Conservation (phyloP, 805 yeast species). For the Tetrapisispora taiwanensis region DNA sequence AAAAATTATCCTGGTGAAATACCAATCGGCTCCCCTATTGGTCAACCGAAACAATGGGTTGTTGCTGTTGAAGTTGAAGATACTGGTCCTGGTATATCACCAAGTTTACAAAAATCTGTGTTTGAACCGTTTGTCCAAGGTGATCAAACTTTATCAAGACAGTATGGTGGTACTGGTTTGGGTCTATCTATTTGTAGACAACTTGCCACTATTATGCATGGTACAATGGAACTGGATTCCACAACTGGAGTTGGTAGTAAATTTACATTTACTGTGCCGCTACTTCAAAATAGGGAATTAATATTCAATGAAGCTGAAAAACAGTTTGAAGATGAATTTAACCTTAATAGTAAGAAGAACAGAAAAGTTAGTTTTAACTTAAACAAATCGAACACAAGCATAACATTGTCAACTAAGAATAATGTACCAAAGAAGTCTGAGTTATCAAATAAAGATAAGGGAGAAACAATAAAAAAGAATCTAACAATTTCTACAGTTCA, state of each 20-base stretch:
- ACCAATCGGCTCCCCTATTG: conserved; percentile 17
- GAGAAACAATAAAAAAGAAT: neutral
- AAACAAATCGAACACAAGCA: conserved; percentile 8
- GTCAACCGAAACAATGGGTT: conserved; percentile 29
- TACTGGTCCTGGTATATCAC: conserved; percentile 91
- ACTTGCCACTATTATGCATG: conserved; percentile 83
- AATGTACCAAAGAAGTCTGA: neutral
- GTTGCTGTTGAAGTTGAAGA: conserved; percentile 60
- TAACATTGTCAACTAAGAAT: conserved; percentile 14
- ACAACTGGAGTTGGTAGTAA: conserved; percentile 74
- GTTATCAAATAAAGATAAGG: conserved; percentile 2
- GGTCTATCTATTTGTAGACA: conserved; percentile 87
- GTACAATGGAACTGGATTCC: conserved; percentile 67
- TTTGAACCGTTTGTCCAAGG: conserved; percentile 98
- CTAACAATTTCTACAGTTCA: conserved; percentile 17
- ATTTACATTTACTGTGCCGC: conserved; percentile 70
- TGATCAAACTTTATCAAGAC: conserved; percentile 82
- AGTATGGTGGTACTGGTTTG: conserved; percentile 92
- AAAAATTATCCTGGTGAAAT: conserved; percentile 1
- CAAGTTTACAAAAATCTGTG: conserved; percentile 67
- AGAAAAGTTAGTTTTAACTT: conserved; percentile 35
- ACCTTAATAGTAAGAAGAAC: conserved; percentile 41
- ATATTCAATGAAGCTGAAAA: conserved; percentile 17
- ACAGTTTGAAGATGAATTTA: conserved; percentile 60
- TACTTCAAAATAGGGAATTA: conserved; percentile 42